These are phyloP conservation scores for Rhododendron henanense DNA, from an alignment of 148 eudicot species.

Conservation along the genomic window DNA sequence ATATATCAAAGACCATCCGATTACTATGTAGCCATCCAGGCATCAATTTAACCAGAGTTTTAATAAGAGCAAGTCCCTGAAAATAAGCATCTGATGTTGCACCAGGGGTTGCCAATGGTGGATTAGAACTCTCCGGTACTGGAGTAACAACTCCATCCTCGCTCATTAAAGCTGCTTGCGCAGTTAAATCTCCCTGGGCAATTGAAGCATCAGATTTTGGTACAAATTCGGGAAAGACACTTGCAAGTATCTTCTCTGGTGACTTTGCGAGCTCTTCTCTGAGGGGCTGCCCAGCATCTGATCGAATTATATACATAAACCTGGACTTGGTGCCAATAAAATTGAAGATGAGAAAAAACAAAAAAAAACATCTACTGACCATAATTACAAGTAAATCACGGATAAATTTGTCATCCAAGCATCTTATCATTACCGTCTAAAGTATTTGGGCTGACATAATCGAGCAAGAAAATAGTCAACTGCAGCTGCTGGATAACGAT, in stretches of 20 bases:
- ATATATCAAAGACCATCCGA: slow-evolving; percentile 68
- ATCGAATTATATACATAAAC: slow-evolving; percentile 88
- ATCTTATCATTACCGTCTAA: slow-evolving; percentile 55
- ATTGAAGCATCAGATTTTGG: slow-evolving; percentile 53
- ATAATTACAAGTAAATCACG: neutral
- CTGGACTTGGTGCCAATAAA: slow-evolving; percentile 29
- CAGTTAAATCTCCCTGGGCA: slow-evolving; percentile 50
- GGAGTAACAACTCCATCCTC: slow-evolving; percentile 52
- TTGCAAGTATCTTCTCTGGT: slow-evolving; percentile 73
- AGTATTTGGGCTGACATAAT: slow-evolving; percentile 78
- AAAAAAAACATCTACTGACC: neutral
- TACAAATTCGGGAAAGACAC: slow-evolving; percentile 70
- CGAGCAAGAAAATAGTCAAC: slow-evolving; percentile 97
- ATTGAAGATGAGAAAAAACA: neutral
- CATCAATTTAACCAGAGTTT: slow-evolving; percentile 88
- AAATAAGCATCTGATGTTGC: slow-evolving; percentile 77
- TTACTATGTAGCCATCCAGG: slow-evolving; percentile 92
- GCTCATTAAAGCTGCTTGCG: slow-evolving; percentile 34
- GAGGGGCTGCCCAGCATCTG: slow-evolving; percentile 95
- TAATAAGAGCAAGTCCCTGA: slow-evolving; percentile 80
- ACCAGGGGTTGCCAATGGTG: slow-evolving; percentile 31
- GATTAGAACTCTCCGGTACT: slow-evolving; percentile 54
- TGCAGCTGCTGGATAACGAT: slow-evolving; percentile 75
- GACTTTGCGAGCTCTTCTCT: slow-evolving; percentile 98
- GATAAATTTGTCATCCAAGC: neutral